Evolutionary conservation across 208 protist genomes (phyloP).

Genomic region (Acanthamoeba healyi): DNA sequence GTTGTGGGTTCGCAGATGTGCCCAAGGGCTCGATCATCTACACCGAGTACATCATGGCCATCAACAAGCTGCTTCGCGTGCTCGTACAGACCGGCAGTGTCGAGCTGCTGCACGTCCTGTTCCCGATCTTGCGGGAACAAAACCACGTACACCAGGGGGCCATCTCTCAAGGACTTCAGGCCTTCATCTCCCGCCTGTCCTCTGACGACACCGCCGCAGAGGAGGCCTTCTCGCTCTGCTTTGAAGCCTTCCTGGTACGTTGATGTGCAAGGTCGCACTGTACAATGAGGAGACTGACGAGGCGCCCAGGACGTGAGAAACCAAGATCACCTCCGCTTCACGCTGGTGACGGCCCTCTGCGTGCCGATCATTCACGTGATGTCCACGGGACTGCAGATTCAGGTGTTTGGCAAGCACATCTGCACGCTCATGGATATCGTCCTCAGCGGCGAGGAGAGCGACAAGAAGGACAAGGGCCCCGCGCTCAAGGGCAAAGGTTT

Average conservation of each 20-base stretch:
- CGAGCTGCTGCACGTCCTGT: constrained; percentile 70
- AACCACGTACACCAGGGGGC: constrained; percentile 75
- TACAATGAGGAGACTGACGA: not conserved
- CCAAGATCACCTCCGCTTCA: constrained; percentile 65
- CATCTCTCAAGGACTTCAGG: constrained; percentile 70
- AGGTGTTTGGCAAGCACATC: constrained; percentile 53
- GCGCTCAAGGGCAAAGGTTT: constrained; percentile 26
- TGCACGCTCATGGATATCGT: constrained; percentile 72
- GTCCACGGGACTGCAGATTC: constrained; percentile 39
- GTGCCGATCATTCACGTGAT: constrained; percentile 72
- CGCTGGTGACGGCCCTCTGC: constrained; percentile 59
- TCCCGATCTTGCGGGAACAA: constrained; percentile 80
- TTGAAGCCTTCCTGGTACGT: constrained; percentile 74
- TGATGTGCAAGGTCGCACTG: not conserved
- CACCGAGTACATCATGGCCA: constrained; percentile 80
- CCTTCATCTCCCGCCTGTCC: constrained; percentile 47
- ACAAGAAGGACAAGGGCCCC: constrained; percentile 46
- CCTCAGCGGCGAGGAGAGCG: constrained; percentile 69
- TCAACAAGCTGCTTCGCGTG: constrained; percentile 81
- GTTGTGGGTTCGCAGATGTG: constrained; percentile 21
- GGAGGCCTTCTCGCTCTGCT: constrained; percentile 78
- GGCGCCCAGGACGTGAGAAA: constrained; percentile 26
- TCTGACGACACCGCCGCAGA: constrained; percentile 48
- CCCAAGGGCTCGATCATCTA: constrained; percentile 74
- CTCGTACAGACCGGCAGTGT: constrained; percentile 75